Evolutionary conservation across 2,329 filamentous ascomycete species (phyloP).

Genomic region (Penicillium freii): DNA sequence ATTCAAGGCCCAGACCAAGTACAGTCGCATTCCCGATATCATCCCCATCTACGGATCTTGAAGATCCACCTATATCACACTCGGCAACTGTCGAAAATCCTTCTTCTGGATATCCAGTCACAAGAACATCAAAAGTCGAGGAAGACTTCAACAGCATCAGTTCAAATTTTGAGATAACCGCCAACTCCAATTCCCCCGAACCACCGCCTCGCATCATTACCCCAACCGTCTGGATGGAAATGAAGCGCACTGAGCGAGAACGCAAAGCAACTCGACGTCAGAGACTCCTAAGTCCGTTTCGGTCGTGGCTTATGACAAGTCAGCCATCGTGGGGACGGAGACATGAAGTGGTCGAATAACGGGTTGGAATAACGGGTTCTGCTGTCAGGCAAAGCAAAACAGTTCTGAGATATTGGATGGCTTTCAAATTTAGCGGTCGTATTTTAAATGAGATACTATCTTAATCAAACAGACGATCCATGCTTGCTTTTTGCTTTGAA

Average conservation of each 20-base stretch:
- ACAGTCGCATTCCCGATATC: conserved; percentile 1
- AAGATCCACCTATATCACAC: not conserved
- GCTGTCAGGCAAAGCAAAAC: not conserved
- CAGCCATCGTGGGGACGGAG: not conserved
- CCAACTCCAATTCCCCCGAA: not conserved
- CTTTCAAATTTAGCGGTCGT: not conserved
- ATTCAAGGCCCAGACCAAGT: not conserved
- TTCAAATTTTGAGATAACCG: not conserved
- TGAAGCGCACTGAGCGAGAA: not conserved
- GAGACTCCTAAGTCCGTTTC: not conserved
- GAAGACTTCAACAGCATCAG: not conserved
- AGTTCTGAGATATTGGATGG: not conserved
- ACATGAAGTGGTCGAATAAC: not conserved
- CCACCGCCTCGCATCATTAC: conserved; percentile 7
- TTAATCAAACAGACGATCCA: not conserved
- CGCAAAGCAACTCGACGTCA: conserved; percentile 4
- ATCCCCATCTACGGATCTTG: not conserved
- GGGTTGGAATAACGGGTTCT: not conserved
- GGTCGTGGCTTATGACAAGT: conserved; percentile 2
- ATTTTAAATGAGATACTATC: not conserved
- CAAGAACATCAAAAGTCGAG: not conserved
- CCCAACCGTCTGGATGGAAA: conserved; percentile 6
- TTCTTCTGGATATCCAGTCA: not conserved
- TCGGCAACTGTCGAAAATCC: not conserved
- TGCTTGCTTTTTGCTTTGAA: conserved; percentile 5